A percentile compares a stretch with the other conserved stretches of the same genome.
Evolutionary conservation across 169 alveolate genomes (phyloP).

Genomic region (Eimeria tenella): DNA sequence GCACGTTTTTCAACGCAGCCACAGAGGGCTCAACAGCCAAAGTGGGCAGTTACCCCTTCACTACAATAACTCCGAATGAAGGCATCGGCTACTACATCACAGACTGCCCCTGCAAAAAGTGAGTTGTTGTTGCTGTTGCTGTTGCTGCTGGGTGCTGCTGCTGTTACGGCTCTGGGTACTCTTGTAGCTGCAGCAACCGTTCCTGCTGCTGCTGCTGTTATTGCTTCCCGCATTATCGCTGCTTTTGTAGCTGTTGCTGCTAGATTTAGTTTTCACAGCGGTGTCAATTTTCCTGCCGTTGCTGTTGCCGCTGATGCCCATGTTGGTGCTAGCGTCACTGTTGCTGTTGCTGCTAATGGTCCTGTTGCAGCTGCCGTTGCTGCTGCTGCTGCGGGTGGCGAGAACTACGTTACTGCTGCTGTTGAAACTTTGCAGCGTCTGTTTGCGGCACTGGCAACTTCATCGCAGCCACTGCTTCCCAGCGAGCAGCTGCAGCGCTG

Average conservation of each 20-base stretch:
- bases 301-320: neutral
- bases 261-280: too few species aligned
- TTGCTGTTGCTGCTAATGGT: neutral
- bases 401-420: neutral
- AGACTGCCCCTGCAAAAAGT: conserved; percentile 83
- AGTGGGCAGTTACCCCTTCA: conserved; percentile 85
- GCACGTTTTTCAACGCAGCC: conserved; percentile 84
- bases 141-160: conserved; percentile 30
- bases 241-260: neutral
- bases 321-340: neutral
- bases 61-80: conserved; percentile 85
- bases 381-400: neutral
- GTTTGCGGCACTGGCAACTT: neutral
- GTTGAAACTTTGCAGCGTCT: neutral
- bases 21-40: conserved; percentile 84
- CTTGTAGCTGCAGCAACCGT: neutral
- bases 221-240: too few species aligned
- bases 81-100: conserved; percentile 82
- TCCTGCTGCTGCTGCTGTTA: neutral
- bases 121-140: conserved; percentile 14
- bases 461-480: neutral
- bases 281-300: too few species aligned
- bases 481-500: conserved; percentile 3
- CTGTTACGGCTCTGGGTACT: neutral
- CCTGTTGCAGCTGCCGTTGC: neutral